Evolutionary conservation across 2,329 filamentous ascomycete species (phyloP).

Genomic region (Alternaria rosae): DNA sequence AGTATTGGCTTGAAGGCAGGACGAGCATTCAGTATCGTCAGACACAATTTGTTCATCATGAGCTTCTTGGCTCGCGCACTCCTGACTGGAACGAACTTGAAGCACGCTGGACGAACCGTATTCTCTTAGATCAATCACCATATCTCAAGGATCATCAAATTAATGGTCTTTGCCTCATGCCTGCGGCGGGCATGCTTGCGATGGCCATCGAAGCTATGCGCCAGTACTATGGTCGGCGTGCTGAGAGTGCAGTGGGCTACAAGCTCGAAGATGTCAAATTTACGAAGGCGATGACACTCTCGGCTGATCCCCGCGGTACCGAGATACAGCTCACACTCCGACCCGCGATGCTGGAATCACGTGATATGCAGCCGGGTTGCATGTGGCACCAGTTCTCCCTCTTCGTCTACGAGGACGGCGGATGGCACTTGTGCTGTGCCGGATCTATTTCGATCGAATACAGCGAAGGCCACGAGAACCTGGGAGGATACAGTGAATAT

Average conservation of each 20-base stretch:
- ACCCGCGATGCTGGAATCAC: neutral
- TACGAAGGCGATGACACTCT: constrained; percentile 11
- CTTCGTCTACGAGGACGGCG: constrained; percentile 10
- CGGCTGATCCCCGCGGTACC: constrained; percentile 10
- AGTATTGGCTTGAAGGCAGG: constrained; percentile 21
- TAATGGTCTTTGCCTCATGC: constrained; percentile 31
- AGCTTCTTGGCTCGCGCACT: constrained; percentile 32
- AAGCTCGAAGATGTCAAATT: constrained; percentile 17
- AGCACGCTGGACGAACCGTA: constrained; percentile 34
- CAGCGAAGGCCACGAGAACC: neutral
- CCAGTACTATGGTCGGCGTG: constrained; percentile 10
- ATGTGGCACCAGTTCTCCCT: constrained; percentile 19
- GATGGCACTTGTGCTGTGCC: constrained; percentile 36
- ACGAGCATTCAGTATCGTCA: constrained; percentile 18
- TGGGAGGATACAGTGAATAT: neutral
- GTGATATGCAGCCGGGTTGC: neutral
- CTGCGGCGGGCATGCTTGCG: constrained; percentile 17
- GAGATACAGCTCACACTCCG: constrained; percentile 22
- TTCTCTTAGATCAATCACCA: constrained; percentile 40
- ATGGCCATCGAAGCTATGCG: constrained; percentile 16
- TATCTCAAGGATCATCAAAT: constrained; percentile 57
- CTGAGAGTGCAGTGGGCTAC: neutral
- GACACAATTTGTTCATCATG: constrained; percentile 13
- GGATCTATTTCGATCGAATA: constrained; percentile 25
- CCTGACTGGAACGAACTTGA: constrained; percentile 21